A percentile compares a stretch with the other conserved stretches of the same genome.
Conservation (phyloP, 257 asterid genomes). For the Gardenia jasminoides region DNA sequence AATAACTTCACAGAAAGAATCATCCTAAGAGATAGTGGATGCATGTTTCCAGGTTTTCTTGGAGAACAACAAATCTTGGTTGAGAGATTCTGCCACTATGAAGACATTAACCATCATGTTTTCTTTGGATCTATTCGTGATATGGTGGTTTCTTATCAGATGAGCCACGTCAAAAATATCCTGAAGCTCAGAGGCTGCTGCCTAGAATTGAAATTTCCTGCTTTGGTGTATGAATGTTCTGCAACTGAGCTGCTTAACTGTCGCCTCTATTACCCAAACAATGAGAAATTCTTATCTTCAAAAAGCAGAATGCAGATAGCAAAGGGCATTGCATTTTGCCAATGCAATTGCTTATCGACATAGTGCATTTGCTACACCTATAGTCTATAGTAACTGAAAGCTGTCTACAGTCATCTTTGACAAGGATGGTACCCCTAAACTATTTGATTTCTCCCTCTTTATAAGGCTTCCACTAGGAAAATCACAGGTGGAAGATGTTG, state of each 20-base stretch:
- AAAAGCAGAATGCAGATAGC: slow-evolving; percentile 19
- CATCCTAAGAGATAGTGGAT: not conserved
- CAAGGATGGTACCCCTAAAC: slow-evolving; percentile 16
- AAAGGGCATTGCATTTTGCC: slow-evolving; percentile 17
- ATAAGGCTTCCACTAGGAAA: slow-evolving; percentile 21
- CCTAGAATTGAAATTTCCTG: slow-evolving; percentile 14
- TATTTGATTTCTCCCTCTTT: slow-evolving; percentile 13
- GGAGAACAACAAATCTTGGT: slow-evolving; percentile 2
- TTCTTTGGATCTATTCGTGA: slow-evolving; percentile 9
- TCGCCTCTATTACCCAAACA: slow-evolving; percentile 15
- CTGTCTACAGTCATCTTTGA: slow-evolving; percentile 19
- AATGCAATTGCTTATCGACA: slow-evolving; percentile 18
- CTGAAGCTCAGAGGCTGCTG: slow-evolving; percentile 20
- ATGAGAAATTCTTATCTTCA: slow-evolving; percentile 7
- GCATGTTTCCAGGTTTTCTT: slow-evolving; percentile 1
- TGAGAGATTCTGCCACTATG: not conserved
- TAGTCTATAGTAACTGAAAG: slow-evolving; percentile 4
- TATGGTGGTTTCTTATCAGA: slow-evolving; percentile 20
- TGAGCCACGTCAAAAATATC: slow-evolving; percentile 20
- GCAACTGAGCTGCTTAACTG: not conserved
- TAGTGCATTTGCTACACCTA: slow-evolving; percentile 14
- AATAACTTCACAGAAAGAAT: not conserved
- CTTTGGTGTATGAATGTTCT: slow-evolving; percentile 20
- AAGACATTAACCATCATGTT: not conserved
- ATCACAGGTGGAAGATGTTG: slow-evolving; percentile 19